phyloP scores from a whole-genome alignment of 108 stramenopile genomes.

The Asterionellopsis glacialis region DNA sequence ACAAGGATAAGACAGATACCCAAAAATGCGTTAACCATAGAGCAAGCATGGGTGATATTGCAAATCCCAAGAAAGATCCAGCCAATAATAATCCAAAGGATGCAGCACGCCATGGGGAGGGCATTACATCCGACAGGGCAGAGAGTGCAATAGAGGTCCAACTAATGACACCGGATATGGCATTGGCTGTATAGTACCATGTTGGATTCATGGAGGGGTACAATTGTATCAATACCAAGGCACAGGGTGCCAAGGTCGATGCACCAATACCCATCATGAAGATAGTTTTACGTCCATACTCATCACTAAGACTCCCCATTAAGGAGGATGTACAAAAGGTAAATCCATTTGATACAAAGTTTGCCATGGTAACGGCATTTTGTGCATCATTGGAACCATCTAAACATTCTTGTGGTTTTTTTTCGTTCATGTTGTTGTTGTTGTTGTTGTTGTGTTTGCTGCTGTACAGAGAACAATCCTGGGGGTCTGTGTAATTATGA shows the following conservation, averaged over 20 bases:
- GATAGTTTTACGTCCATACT: slow-evolving; percentile 63
- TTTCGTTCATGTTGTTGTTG: too few species aligned
- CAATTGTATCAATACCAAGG: slow-evolving; percentile 53
- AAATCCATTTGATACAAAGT: slow-evolving; percentile 50
- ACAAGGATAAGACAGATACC: slow-evolving; percentile 46
- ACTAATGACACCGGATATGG: slow-evolving; percentile 53
- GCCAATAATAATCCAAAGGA: slow-evolving; percentile 69
- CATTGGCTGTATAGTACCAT: slow-evolving; percentile 56
- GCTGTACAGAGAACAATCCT: too few species aligned
- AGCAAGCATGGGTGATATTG: slow-evolving; percentile 59
- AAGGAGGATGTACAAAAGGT: slow-evolving; percentile 72
- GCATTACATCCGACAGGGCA: slow-evolving; percentile 73
- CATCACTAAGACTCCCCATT: slow-evolving; percentile 78
- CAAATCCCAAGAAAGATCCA: slow-evolving; percentile 67
- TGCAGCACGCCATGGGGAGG: slow-evolving; percentile 60
- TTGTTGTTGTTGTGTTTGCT: too few species aligned
- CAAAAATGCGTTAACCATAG: slow-evolving; percentile 49
- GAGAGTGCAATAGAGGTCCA: slow-evolving; percentile 72
- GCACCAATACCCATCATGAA: slow-evolving; percentile 55
- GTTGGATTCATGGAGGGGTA: slow-evolving; percentile 44
- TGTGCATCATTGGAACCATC: slow-evolving; percentile 71
- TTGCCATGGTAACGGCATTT: slow-evolving; percentile 47
- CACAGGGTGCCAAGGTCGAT: slow-evolving; percentile 38
- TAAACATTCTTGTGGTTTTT: slow-evolving; percentile 58
- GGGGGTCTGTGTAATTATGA: slow-evolving; percentile 32